Evolutionary conservation across 2,329 filamentous ascomycete species (phyloP).

Genomic region (Herpotrichia juniperi): DNA sequence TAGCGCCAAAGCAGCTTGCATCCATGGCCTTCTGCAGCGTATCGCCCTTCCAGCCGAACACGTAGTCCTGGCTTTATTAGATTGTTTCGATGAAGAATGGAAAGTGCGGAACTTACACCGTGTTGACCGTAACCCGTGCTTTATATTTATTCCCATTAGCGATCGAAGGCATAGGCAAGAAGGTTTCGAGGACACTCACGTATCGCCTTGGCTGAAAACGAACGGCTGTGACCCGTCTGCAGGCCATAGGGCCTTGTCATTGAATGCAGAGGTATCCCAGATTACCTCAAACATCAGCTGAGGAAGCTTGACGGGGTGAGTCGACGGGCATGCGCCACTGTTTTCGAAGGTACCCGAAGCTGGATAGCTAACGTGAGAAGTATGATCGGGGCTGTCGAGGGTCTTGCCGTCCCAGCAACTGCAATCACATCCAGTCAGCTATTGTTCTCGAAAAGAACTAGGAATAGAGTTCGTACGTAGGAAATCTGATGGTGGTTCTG

Average conservation of each 20-base stretch:
- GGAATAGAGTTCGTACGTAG: constrained; percentile 38
- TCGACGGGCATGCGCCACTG: constrained; percentile 43
- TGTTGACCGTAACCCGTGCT: constrained; percentile 33
- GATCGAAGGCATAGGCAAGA: neutral
- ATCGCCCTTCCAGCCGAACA: constrained; percentile 56
- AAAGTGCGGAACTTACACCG: constrained; percentile 44
- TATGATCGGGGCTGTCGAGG: constrained; percentile 60
- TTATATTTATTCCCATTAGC: neutral
- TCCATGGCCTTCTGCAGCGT: constrained; percentile 50
- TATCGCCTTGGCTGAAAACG: constrained; percentile 45
- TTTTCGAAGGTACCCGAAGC: constrained; percentile 24
- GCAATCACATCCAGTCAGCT: constrained; percentile 40
- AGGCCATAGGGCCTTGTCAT: constrained; percentile 28
- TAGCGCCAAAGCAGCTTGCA: constrained; percentile 42
- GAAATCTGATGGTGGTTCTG: constrained; percentile 55
- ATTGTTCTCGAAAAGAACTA: too few species aligned
- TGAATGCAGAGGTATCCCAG: constrained; percentile 48
- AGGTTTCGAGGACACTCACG: constrained; percentile 18
- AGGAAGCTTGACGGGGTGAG: constrained; percentile 53
- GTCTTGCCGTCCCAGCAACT: constrained; percentile 56
- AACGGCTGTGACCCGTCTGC: constrained; percentile 29
- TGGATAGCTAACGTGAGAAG: constrained; percentile 52
- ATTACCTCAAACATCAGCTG: constrained; percentile 55
- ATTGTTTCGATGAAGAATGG: too few species aligned
- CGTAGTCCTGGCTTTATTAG: constrained; percentile 16